Conservation (phyloP, 2,329 filamentous ascomycete genomes). For the Sphaerostilbella broomeana region DNA sequence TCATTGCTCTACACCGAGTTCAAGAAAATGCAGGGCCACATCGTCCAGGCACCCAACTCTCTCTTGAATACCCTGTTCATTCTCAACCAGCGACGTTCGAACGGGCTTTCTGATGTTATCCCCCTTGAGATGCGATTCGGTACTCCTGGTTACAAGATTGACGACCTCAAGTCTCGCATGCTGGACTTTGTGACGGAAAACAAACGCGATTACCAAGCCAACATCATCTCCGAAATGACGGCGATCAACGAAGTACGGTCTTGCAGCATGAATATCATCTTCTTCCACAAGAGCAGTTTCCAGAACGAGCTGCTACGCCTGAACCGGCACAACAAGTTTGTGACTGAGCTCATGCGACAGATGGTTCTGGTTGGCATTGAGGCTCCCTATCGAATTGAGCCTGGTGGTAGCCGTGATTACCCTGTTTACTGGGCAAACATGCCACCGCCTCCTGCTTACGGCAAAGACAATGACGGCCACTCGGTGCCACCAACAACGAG, state of each 20-base stretch:
- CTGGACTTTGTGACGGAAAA: constrained; percentile 76
- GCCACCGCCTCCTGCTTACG: constrained; percentile 31
- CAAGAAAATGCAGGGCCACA: constrained; percentile 96
- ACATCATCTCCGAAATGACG: constrained; percentile 78
- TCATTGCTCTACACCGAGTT: constrained; percentile 92
- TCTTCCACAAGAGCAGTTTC: constrained; percentile 97
- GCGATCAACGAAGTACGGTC: constrained; percentile 77
- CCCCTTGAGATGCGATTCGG: constrained; percentile 83
- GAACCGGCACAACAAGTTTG: constrained; percentile 87
- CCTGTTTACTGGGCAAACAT: constrained; percentile 51
- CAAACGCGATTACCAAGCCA: constrained; percentile 82
- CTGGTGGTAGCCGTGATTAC: constrained; percentile 62
- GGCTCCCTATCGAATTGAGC: constrained; percentile 56
- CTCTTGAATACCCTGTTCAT: constrained; percentile 91
- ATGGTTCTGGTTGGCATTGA: constrained; percentile 82
- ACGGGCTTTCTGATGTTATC: constrained; percentile 78
- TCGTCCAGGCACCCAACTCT: constrained; percentile 93
- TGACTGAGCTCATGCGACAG: constrained; percentile 80
- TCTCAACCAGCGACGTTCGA: constrained; percentile 86
- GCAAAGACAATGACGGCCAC: constrained; percentile 14
- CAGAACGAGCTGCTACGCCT: constrained; percentile 91
- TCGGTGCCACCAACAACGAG: constrained; percentile 12
- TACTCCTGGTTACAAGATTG: constrained; percentile 75
- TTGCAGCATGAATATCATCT: constrained; percentile 84
- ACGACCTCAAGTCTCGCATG: constrained; percentile 70